Evolutionary conservation across 306 rosid genomes (phyloP).

Genomic region (Casuarina glauca): DNA sequence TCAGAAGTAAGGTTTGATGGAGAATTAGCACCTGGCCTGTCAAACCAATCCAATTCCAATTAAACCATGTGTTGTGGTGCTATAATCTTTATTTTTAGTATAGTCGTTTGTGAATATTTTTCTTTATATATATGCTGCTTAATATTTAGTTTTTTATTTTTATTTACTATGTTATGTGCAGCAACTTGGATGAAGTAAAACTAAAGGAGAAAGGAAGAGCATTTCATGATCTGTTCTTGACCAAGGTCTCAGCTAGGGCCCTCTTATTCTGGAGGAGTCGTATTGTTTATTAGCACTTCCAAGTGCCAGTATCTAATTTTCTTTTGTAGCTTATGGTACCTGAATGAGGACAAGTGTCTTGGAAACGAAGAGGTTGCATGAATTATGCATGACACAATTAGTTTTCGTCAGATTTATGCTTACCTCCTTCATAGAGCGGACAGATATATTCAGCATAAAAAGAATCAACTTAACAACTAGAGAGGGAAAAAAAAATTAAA

Average conservation of each 20-base stretch:
- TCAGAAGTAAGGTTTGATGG: not conserved
- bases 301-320: conserved; percentile 21
- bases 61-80: not conserved
- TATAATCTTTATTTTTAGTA: not conserved
- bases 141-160: not conserved
- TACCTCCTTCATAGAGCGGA: not conserved
- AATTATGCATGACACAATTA: not conserved
- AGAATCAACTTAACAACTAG: not conserved
- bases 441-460: not conserved
- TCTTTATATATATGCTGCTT: conserved; percentile 2
- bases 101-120: not conserved
- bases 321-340: not conserved
- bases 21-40: not conserved
- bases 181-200: conserved; percentile 86
- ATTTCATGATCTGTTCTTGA: conserved; percentile 88
- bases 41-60: not conserved
- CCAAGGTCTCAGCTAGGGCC: conserved; percentile 58
- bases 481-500: not conserved
- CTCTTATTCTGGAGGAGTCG: conserved; percentile 5
- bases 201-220: conserved; percentile 95
- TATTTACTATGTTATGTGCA: conserved; percentile 37
- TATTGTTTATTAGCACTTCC: conserved; percentile 4
- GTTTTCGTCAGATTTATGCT: not conserved
- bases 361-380: not conserved
- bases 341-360: not conserved